These are phyloP conservation scores for Cordia subcordata DNA, from an alignment of 257 asterid species.

Conservation along the genomic window DNA sequence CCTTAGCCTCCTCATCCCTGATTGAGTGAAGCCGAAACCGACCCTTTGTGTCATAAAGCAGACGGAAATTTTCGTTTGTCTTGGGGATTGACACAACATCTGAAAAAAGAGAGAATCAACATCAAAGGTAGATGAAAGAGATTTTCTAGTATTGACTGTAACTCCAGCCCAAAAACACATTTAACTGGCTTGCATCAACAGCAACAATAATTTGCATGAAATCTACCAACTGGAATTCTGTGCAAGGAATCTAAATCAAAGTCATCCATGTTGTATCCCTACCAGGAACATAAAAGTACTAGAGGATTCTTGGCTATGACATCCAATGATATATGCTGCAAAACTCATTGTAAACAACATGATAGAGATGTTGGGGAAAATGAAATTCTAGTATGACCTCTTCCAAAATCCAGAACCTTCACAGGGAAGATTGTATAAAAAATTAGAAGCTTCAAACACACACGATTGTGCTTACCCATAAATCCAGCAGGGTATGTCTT, in stretches of 20 bases:
- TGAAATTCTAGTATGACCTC: neutral
- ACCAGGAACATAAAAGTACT: neutral
- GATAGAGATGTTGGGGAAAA: neutral
- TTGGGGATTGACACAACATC: conserved; percentile 78
- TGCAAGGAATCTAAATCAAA: too few species aligned
- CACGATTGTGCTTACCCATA: conserved; percentile 49
- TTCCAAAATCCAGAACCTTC: too few species aligned
- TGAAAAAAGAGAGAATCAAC: conserved; percentile 11
- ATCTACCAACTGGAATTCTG: too few species aligned
- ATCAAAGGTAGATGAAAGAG: neutral
- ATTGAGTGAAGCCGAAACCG: conserved; percentile 67
- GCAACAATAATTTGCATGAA: too few species aligned
- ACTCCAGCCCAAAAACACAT: neutral
- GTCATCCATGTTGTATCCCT: too few species aligned
- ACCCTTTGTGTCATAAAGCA: conserved; percentile 74
- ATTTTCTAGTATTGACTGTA: neutral
- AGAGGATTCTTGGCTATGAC: neutral
- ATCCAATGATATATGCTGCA: too few species aligned
- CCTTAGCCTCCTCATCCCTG: conserved; percentile 84
- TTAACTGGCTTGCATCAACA: too few species aligned
- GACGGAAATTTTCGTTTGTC: conserved; percentile 74
- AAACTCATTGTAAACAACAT: too few species aligned
- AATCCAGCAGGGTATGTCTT: conserved; percentile 73
- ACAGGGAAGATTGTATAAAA: too few species aligned
- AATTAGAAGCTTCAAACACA: neutral